phyloP scores from a whole-genome alignment of 108 stramenopile genomes.

The Ochromonas danica region DNA sequence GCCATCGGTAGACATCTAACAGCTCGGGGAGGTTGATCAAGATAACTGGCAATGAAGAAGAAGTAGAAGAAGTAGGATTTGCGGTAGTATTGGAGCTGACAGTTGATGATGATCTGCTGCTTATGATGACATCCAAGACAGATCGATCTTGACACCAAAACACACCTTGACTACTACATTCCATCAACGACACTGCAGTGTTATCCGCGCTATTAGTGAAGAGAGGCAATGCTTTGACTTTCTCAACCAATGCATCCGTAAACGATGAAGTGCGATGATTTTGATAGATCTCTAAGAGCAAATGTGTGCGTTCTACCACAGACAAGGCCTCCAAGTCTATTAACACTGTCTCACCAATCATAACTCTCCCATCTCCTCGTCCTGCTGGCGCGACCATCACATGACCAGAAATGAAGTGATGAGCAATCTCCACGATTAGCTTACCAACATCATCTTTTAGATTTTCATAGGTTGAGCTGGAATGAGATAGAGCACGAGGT shows the following conservation, averaged over 20 bases:
- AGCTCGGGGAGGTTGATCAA: not conserved
- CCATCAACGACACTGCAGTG: not conserved
- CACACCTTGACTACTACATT: not conserved
- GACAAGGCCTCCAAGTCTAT: not conserved
- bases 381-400: not conserved
- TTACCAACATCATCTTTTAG: too few relatives aligned
- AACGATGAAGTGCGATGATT: not conserved
- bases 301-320: not conserved
- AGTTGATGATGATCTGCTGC: not conserved
- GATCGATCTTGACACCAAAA: slow-evolving; percentile 18
- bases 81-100: not conserved
- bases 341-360: not conserved
- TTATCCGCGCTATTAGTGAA: not conserved
- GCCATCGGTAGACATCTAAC: not conserved
- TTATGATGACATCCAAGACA: not conserved
- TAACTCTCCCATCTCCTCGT: not conserved
- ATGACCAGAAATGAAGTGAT: not conserved
- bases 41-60: not conserved
- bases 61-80: not conserved
- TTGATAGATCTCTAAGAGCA: not conserved
- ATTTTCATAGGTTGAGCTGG: not conserved
- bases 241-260: not conserved
- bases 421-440: not conserved
- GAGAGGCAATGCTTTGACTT: not conserved
- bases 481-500: not conserved